Evolutionary conservation across 305 asterid species (phyloP).

Genomic region (Fraxinus dipetala): DNA sequence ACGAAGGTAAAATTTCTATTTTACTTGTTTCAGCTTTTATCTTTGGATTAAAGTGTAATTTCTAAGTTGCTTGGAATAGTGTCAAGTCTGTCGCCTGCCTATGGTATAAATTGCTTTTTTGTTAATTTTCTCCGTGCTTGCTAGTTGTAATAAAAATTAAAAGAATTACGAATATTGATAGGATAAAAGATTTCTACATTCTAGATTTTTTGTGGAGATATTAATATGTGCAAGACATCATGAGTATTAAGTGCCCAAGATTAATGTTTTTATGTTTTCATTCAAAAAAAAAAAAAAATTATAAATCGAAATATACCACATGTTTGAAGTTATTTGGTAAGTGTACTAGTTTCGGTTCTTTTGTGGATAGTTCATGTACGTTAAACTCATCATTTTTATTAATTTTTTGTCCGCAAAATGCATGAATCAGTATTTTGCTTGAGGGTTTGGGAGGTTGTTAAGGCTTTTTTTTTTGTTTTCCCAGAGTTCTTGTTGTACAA

Average conservation of each 20-base stretch:
- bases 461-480: not conserved
- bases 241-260: not conserved
- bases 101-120: not conserved
- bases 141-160: not conserved
- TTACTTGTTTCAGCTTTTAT: not conserved
- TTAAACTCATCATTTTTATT: not conserved
- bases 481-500: not conserved
- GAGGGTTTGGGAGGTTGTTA: not conserved
- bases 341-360: not conserved
- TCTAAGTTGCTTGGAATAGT: not conserved
- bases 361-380: not conserved
- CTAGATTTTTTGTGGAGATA: not conserved
- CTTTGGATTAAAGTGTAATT: not conserved
- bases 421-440: not conserved
- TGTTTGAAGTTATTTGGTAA: not conserved
- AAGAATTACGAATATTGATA: not conserved
- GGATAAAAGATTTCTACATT: not conserved
- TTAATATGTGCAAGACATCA: not conserved
- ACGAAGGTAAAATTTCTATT: slow-evolving; percentile 25
- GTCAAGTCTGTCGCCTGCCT: not conserved
- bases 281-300: not conserved
- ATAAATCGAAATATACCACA: not conserved
- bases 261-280: not conserved
- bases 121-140: not conserved
- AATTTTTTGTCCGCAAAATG: not conserved